Evolutionary conservation across 129 eudicot genomes (phyloP), one percentile per base, ranked within the genome.

Genomic region (Flaveria bidentis): DNA sequence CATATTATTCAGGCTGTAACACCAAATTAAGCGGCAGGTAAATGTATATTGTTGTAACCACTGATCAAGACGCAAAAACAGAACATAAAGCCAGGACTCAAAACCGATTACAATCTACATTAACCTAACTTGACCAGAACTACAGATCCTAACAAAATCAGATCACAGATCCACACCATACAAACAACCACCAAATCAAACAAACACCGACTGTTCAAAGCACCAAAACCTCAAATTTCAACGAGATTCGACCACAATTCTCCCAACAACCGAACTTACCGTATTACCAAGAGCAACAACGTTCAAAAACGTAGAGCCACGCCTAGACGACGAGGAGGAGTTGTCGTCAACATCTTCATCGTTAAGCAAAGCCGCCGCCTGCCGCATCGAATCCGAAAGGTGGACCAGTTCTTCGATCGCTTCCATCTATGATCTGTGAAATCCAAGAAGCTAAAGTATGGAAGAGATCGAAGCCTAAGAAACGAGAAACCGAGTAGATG

Each of bases 261-360:
- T 46, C 46, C 52, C 14, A 63, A 11, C 1, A 76, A 36, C 65
- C 2, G 22, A 72, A 85, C 98, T 82, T 62, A 93, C 98, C 47
- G 96, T 91, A 75, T 91, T 93, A 47, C 98, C 98, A 67, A 94
- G 96, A n/a, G 96, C 93, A 73, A 94, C 98, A 36, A 89, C 98
- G 74, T 94, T 91, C 52, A 94, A 85, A 71, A 94, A 94, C 25
- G 97, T 88, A 12, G 97, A 84, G 36, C 84, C 72, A 46, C 98
- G 96, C 17, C 72, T 84, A 1, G 91, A 82, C 4, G 92, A 71
- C 7, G 89, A 69, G 44, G 80, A 60, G 2, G 88, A 78, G 74
- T 49, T 84, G 9, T 93, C 98, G 66, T 91, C 97, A 12, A 94
- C 77, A 84, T 94, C 98, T 51, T 94, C 98, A 39, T 94, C 98